Evolutionary conservation across 2,329 filamentous ascomycete species (phyloP).

Genomic region (Alternaria sp.): DNA sequence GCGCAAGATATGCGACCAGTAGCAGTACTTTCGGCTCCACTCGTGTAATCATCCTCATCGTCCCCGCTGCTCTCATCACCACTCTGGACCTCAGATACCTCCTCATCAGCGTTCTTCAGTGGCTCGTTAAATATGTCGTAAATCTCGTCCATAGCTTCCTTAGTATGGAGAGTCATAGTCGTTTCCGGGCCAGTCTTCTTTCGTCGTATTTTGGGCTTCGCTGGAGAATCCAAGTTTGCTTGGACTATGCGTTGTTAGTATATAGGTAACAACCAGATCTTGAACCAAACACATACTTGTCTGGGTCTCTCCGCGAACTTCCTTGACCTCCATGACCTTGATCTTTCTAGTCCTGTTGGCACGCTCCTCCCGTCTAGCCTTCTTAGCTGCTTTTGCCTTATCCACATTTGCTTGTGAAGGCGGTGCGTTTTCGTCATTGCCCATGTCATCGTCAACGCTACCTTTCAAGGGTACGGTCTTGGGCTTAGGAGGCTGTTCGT

Average conservation of each 20-base stretch:
- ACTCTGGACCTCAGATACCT: slow-evolving; percentile 65
- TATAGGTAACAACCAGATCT: neutral
- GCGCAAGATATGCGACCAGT: slow-evolving; percentile 74
- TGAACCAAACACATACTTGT: slow-evolving; percentile 71
- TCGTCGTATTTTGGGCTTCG: slow-evolving; percentile 74
- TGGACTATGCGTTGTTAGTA: slow-evolving; percentile 69
- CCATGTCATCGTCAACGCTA: slow-evolving; percentile 43
- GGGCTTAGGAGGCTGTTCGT: slow-evolving; percentile 28
- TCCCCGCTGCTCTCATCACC: slow-evolving; percentile 74
- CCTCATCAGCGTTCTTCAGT: slow-evolving; percentile 61
- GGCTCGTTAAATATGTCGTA: slow-evolving; percentile 97
- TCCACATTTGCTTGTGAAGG: slow-evolving; percentile 59
- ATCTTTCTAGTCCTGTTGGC: slow-evolving; percentile 64
- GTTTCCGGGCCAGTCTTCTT: slow-evolving; percentile 79
- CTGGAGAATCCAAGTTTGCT: slow-evolving; percentile 88
- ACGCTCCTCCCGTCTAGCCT: slow-evolving; percentile 58
- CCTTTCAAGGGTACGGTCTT: slow-evolving; percentile 48
- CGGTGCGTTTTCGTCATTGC: slow-evolving; percentile 59
- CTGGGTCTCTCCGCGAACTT: slow-evolving; percentile 82
- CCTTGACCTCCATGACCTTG: slow-evolving; percentile 74
- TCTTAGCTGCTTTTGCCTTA: slow-evolving; percentile 65
- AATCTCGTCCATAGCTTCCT: slow-evolving; percentile 94
- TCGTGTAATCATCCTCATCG: slow-evolving; percentile 73
- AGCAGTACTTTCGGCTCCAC: slow-evolving; percentile 81
- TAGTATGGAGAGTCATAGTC: slow-evolving; percentile 98